Base-by-base conservation (phyloP, 768 basidiomycete species). In the Psilocybe azurescens region DNA sequence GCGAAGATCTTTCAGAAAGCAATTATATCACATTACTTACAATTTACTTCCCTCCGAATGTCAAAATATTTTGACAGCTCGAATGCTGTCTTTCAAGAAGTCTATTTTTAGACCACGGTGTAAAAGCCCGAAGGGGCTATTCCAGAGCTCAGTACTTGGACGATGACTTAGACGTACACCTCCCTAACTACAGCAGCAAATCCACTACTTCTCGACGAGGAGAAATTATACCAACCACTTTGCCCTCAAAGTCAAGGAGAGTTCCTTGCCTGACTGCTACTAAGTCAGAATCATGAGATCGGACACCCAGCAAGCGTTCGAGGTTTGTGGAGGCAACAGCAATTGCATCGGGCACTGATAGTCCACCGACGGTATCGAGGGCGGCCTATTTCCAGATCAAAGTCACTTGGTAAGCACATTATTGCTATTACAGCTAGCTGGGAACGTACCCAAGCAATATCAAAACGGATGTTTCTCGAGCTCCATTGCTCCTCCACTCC, bases 401-500 rank as follows among this genome's bases (percentile, higher is more conserved):
- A 24, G 18, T 8, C 29, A 18, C 8, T 18, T 32, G 11, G 46
- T 47, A 47, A 16, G 20, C 46, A 28, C n/a, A 9, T 5, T 29
- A 29, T 51, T 24, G 16, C 16, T 48, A 29, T 18, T 29, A 52
- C 28, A 9, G 20, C 6, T 32, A 7, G 14, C 7, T 28, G 58
- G 52, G 38, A 29, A 74, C 83, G 67, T 65, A 89, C 89, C 93
- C 94, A 95, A 56, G 83, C 90, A 56, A 85, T 76, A 66, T 95
- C 91, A 64, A 92, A 89, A 7, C 91, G 82, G 14, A 87, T 82
- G 61, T 89, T 91, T 44, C 89, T 84, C 4, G 89, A 87, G 50
- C 81, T 80, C 76, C 77, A 79, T 54, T 76, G 74, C 54, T 89
- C 88, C 33, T 79, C 72, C 24, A 86, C 78, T 9, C 88, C 90